Percentiles rank a stretch among this genome's conserved stretches.
Conservation (phyloP, 768 basidiomycete genomes). For the Agaricus blazei region DNA sequence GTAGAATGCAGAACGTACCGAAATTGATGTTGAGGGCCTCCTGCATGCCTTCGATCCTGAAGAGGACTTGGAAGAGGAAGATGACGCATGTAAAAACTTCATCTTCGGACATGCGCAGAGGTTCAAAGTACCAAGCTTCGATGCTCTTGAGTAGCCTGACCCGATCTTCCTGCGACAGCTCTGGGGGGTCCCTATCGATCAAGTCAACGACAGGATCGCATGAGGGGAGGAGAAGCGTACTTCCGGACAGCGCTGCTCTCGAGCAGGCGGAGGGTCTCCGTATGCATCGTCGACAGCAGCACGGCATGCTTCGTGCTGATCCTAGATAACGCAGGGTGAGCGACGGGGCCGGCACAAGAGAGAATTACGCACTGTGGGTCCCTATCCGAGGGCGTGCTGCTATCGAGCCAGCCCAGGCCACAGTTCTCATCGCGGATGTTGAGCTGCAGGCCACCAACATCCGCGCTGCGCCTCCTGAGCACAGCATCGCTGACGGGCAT, state of each 20-base stretch:
- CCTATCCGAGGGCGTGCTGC: constrained; percentile 22
- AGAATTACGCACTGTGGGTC: constrained; percentile 40
- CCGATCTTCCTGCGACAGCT: constrained; percentile 46
- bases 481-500: constrained; percentile 6
- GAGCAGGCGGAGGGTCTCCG: constrained; percentile 47
- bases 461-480: constrained; percentile 63
- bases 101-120: constrained; percentile 74
- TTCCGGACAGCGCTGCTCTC: constrained; percentile 54
- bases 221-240: constrained; percentile 26
- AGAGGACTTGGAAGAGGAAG: constrained; percentile 82
- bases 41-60: constrained; percentile 72
- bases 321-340: not conserved
- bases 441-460: constrained; percentile 83
- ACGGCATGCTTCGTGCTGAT: constrained; percentile 68
- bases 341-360: constrained; percentile 5
- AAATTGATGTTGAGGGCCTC: constrained; percentile 53
- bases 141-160: constrained; percentile 60
- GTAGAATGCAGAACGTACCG: constrained; percentile 35
- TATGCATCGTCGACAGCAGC: constrained; percentile 79
- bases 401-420: constrained; percentile 68
- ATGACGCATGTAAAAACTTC: constrained; percentile 79
- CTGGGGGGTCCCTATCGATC: constrained; percentile 37
- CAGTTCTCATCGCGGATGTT: constrained; percentile 59
- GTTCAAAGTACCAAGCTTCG: constrained; percentile 88
- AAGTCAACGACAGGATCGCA: not conserved